phyloP scores from a whole-genome alignment of 441 rosid genomes.

The Corymbia citriodora region DNA sequence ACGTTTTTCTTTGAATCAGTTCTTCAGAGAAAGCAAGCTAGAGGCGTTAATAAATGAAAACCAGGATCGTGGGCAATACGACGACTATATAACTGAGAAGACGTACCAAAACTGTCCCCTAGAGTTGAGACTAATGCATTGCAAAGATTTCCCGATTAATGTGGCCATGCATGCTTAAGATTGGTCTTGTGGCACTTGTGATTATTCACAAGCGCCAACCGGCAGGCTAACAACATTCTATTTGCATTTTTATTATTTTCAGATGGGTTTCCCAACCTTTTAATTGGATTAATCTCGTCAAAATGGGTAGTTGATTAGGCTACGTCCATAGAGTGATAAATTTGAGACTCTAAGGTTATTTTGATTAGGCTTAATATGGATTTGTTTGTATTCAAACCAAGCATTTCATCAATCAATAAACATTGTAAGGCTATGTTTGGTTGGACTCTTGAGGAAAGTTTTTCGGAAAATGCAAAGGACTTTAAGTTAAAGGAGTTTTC shows the following conservation, averaged over 20 bases:
- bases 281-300: background rate
- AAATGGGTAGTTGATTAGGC: background rate
- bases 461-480: too few relatives aligned
- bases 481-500: too few relatives aligned
- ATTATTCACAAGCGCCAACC: background rate
- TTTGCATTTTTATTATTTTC: background rate
- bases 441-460: too few relatives aligned
- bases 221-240: background rate
- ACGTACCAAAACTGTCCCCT: background rate
- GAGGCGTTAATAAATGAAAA: background rate
- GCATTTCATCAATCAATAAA: background rate
- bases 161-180: too few relatives aligned
- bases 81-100: constrained; percentile 5
- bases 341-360: too few relatives aligned
- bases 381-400: background rate
- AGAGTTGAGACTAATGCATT: constrained; percentile 6
- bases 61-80: constrained; percentile 1
- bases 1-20: background rate
- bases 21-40: background rate
- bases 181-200: background rate
- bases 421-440: background rate
- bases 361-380: too few relatives aligned
- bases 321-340: too few relatives aligned
- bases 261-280: background rate
- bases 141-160: too few relatives aligned